Base-by-base conservation (phyloP, 2,329 filamentous ascomycete genomes). In the Dactylellina parvicollis region DNA sequence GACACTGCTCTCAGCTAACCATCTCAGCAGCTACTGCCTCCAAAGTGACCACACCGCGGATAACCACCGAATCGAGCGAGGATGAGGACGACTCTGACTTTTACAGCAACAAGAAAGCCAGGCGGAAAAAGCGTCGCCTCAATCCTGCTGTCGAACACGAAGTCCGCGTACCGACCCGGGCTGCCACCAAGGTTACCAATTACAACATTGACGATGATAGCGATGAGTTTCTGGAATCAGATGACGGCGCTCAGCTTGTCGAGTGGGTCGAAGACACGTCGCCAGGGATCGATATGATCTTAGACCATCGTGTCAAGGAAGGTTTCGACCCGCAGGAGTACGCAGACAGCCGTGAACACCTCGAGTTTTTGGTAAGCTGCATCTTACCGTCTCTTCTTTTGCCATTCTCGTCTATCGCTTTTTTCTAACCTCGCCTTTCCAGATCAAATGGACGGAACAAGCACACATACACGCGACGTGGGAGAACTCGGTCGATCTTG, bases 371-470 rank as follows among this genome's bases (percentile, higher is more conserved):
- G 76, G 83, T 85, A 79, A 76, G 82, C 79, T 40, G 46, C 38
- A 36, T 52, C 56, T 38, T 40, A 82, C 79, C 40, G 46, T 34
- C 40, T 52, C 56, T 38, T 40, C 30, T 28, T 24, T 44, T 22
- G 24, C 22, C 38, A 20, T 55, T 30, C 10, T 54, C 9, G 24
- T 40, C 44, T 26, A 36, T 52, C 18, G 14, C 9, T 46, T 22
- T n/a, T 42, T 38, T 50, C 34, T 52, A 46, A 77, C 36, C 16
- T 14, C 16, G 85, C 77, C 28, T 30, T n/a, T 14, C 7, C 87
- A 89, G 81, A 92, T 99, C 81, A 99, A 99, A 83, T 99, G 96
- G 95, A 92, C 97, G 81, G 92, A 90, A 76, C 92, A 92, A 81
- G 96, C 95, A 9, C 92, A 99, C 80, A 89, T 96, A 77, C 95